Base-by-base conservation (phyloP, 2,329 filamentous ascomycete species). In the Thyridium curvatum region DNA sequence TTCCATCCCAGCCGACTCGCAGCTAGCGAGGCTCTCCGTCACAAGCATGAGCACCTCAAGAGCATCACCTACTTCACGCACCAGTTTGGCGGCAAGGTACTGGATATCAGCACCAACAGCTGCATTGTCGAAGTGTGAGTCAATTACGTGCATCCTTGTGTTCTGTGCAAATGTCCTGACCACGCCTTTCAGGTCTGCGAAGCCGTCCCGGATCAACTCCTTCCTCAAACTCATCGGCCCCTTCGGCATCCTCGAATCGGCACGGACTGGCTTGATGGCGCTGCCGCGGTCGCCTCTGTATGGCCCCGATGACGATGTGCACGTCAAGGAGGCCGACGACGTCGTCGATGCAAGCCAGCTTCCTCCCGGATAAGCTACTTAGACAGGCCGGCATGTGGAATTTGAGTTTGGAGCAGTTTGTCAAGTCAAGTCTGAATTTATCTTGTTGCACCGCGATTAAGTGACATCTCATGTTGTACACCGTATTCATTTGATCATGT, bases 21-120 rank as follows among this genome's bases (percentile, higher is more conserved):
- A 36, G 77, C 82, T 40, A 94, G 86, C 54, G 83, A 98, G 69
- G 93, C 91, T 13, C 69, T 98, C 55, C 79, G 93, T 58, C 86
- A 96, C 66, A 98, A 98, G 74, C 90, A 97, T 61, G 88, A 97
- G 71, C 93, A 98, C 71, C 67, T 98, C 52, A 87, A 91, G 69
- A 89, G 86, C 41, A 95, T 98, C 56, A 98, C 93, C 41, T 93
- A 94, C 65, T 81, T 98, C 59, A 84, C 91, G 14, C 93, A 98
- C 68, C 93, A 98, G 58, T 98, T 98, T 55, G 90, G 90, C 41
- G 93, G 93, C 48, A 98, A 98, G 70, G 86, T 98, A 18, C 66
- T 98, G 53, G 93, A 98, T 64, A 97, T 98, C 54, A 95, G 89
- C 72, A 96, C 87, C 38, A 96, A 87, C 66, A 97, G 94, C 69